These are phyloP conservation scores for Corchorus olitorius DNA, from an alignment of 345 rosid species.

Conservation along the genomic window DNA sequence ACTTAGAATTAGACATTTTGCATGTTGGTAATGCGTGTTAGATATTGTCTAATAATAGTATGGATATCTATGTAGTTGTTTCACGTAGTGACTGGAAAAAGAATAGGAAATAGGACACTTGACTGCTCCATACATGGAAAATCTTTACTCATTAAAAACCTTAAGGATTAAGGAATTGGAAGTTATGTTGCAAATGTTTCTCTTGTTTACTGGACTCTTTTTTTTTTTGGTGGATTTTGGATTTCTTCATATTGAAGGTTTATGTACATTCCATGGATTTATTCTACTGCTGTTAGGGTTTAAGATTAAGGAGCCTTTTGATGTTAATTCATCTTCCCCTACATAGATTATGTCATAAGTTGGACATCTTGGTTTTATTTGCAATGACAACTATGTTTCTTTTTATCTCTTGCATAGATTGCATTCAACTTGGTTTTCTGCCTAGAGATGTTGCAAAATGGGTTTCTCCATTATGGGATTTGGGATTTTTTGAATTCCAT, in stretches of 20 bases:
- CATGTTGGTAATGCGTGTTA: neutral
- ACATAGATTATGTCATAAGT: neutral
- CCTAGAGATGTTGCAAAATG: constrained; percentile 78
- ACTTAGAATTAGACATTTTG: neutral
- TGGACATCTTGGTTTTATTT: constrained; percentile 8
- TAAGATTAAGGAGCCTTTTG: constrained; percentile 4
- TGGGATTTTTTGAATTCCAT: constrained; percentile 66
- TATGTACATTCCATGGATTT: constrained; percentile 3
- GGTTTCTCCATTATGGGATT: constrained; percentile 95
- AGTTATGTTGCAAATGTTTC: neutral
- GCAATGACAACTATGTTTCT: constrained; percentile 13
- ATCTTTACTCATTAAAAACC: neutral
- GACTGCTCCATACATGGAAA: neutral
- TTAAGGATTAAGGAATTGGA: constrained; percentile 4
- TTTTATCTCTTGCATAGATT: constrained; percentile 45
- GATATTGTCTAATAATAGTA: neutral
- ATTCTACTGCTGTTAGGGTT: neutral
- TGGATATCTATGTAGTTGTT: constrained; percentile 1
- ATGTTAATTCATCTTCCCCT: neutral
- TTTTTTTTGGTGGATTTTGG: neutral
- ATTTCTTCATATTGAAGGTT: constrained; percentile 3
- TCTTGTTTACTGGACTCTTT: neutral
- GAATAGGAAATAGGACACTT: neutral
- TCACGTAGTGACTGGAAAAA: neutral
- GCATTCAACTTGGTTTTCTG: constrained; percentile 79